These are phyloP conservation scores for Apiotrichum siamense DNA, from an alignment of 1,284 basidiomycete genomes.

Conservation along the genomic window DNA sequence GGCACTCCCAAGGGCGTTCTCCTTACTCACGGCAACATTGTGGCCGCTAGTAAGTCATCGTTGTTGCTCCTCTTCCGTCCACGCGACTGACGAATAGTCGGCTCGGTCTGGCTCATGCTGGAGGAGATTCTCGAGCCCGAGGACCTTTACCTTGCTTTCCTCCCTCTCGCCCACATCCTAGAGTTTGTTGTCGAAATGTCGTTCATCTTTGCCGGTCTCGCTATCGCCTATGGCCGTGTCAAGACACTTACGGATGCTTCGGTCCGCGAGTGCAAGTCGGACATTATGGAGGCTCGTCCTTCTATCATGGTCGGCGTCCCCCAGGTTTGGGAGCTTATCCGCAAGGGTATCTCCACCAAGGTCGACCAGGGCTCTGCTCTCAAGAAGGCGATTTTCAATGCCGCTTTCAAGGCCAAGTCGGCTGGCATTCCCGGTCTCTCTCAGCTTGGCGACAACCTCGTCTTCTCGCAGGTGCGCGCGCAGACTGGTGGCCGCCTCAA, in stretches of 20 bases:
- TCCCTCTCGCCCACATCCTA: slow-evolving; percentile 87
- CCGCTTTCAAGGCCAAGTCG: slow-evolving; percentile 42
- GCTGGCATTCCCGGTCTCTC: slow-evolving; percentile 58
- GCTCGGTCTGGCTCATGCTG: slow-evolving; percentile 66
- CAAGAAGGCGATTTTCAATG: slow-evolving; percentile 56
- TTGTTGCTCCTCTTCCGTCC: no score
- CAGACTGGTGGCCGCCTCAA: slow-evolving; percentile 83
- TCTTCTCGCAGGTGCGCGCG: slow-evolving; percentile 67
- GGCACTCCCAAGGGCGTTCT: slow-evolving; percentile 91
- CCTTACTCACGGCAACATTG: slow-evolving; percentile 79
- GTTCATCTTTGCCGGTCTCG: slow-evolving; percentile 47
- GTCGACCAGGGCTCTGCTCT: slow-evolving; percentile 61
- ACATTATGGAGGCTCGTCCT: slow-evolving; percentile 75
- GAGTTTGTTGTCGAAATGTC: slow-evolving; percentile 53
- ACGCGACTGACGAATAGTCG: slow-evolving; percentile 49
- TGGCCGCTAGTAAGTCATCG: slow-evolving; percentile 56
- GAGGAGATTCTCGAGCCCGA: slow-evolving; percentile 65
- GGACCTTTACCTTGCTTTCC: slow-evolving; percentile 74
- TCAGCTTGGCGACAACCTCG: slow-evolving; percentile 64
- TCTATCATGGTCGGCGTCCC: slow-evolving; percentile 86
- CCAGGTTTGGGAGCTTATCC: slow-evolving; percentile 84
- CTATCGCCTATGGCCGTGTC: slow-evolving; percentile 79
- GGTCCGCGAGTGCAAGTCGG: slow-evolving; percentile 83
- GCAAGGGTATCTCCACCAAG: slow-evolving; percentile 83
- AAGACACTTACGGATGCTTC: slow-evolving; percentile 93